Evolutionary conservation across 192 early-diverging fungal species (phyloP).

Genomic region (Coemansia sp.): DNA sequence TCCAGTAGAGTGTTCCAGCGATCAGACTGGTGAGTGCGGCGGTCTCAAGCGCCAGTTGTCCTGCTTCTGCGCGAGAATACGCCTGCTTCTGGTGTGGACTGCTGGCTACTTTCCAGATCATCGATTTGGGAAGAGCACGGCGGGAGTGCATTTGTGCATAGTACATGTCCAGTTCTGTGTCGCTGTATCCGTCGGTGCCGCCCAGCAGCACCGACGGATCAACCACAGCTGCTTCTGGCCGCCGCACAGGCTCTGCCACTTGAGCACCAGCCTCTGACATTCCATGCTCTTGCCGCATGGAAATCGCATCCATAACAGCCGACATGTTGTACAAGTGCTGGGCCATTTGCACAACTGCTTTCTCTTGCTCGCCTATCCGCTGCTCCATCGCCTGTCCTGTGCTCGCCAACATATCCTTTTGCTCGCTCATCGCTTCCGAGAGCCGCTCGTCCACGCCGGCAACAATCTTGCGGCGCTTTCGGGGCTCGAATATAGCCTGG

Average conservation of each 20-base stretch:
- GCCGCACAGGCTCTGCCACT: background rate
- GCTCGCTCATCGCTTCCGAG: slow-evolving; percentile 46
- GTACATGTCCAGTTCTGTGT: slow-evolving; percentile 48
- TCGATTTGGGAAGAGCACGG: slow-evolving; percentile 11
- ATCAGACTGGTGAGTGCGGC: slow-evolving; percentile 15
- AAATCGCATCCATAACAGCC: slow-evolving; percentile 14
- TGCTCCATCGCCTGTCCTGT: background rate
- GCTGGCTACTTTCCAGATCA: slow-evolving; percentile 22
- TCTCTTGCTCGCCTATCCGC: slow-evolving; percentile 18
- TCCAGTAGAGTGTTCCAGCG: slow-evolving; percentile 11
- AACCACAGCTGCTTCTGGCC: background rate
- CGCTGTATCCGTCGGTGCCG: slow-evolving; percentile 21
- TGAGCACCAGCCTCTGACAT: slow-evolving; percentile 3
- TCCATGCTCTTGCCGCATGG: slow-evolving; percentile 18
- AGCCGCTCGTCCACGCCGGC: slow-evolving; percentile 66
- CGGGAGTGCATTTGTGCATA: slow-evolving; percentile 21
- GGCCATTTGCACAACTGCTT: slow-evolving; percentile 9
- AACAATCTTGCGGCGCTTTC: slow-evolving; percentile 63
- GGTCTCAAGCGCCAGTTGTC: slow-evolving; percentile 22
- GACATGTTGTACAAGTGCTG: slow-evolving; percentile 23
- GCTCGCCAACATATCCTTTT: slow-evolving; percentile 21
- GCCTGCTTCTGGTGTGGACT: background rate
- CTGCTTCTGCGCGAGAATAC: slow-evolving; percentile 20
- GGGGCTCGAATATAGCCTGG: slow-evolving; percentile 72
- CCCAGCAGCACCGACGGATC: slow-evolving; percentile 3